phyloP scores from a whole-genome alignment of 108 stramenopile genomes.

The Conticribra guillardii region DNA sequence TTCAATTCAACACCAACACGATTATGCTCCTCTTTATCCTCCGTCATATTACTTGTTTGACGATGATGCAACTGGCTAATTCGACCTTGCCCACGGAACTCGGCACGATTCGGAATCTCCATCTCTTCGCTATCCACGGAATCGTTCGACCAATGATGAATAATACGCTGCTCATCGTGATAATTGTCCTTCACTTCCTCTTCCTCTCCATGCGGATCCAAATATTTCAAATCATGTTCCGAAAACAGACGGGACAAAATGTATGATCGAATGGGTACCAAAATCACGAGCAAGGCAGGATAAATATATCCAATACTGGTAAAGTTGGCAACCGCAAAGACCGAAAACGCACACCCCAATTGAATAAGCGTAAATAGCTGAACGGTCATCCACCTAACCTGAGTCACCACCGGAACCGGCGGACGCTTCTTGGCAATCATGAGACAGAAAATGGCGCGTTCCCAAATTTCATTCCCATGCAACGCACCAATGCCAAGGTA shows the following conservation, averaged over 20 bases:
- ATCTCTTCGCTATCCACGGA: slow-evolving; percentile 4
- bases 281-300: slow-evolving; percentile 42
- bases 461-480: slow-evolving; percentile 22
- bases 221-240: slow-evolving; percentile 36
- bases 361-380: slow-evolving; percentile 19
- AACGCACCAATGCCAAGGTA: slow-evolving; percentile 16
- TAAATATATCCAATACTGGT: slow-evolving; percentile 36
- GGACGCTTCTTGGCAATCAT: slow-evolving; percentile 12
- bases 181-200: slow-evolving; percentile 34
- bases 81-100: slow-evolving; percentile 13
- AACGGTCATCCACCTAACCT: slow-evolving; percentile 7
- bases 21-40: not conserved
- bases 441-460: slow-evolving; percentile 4
- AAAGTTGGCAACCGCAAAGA: slow-evolving; percentile 35
- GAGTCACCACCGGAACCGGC: slow-evolving; percentile 15
- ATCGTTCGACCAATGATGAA: slow-evolving; percentile 5
- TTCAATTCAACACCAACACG: not conserved
- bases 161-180: slow-evolving; percentile 29
- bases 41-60: not conserved
- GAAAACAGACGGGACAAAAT: slow-evolving; percentile 35
- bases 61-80: not conserved
- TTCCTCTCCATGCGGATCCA: slow-evolving; percentile 50
- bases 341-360: slow-evolving; percentile 8
- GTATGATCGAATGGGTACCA: slow-evolving; percentile 56
- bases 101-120: slow-evolving; percentile 3